Conservation (phyloP, 2,329 filamentous ascomycete species). For the Phoma sp. region DNA sequence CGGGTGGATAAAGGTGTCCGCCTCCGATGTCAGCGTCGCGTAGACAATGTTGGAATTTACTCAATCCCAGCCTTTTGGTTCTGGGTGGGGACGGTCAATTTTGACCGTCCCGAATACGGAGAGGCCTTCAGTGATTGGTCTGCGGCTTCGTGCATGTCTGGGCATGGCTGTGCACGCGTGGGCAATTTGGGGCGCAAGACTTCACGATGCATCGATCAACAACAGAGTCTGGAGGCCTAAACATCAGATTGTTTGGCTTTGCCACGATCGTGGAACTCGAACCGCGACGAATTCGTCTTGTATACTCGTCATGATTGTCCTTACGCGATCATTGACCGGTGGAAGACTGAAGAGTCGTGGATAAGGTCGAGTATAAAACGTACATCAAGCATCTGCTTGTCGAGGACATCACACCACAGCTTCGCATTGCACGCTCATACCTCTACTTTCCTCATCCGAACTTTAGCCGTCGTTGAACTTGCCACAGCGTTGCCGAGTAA, state of each 20-base stretch:
- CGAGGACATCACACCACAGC: conserved; percentile 2
- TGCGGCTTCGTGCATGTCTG: background rate
- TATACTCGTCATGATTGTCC: conserved; percentile 17
- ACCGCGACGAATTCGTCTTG: conserved; percentile 9
- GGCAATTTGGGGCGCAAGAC: conserved; percentile 1
- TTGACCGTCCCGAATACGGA: conserved; percentile 24
- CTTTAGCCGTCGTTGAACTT: background rate
- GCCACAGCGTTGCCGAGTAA: conserved; percentile 1
- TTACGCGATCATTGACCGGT: background rate
- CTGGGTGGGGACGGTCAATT: conserved; percentile 24
- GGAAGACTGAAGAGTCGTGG: background rate
- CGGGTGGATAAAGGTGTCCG: background rate
- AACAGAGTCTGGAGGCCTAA: conserved; percentile 8
- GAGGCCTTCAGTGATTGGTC: conserved; percentile 11
- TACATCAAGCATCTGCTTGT: background rate
- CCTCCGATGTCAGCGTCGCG: background rate
- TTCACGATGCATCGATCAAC: conserved; percentile 9
- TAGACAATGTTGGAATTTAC: background rate
- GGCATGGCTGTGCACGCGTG: conserved; percentile 16
- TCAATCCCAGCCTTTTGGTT: background rate
- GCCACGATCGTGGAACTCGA: conserved; percentile 3
- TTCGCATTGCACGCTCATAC: conserved; percentile 1
- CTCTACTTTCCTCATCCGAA: background rate
- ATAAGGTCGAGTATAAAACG: conserved; percentile 18
- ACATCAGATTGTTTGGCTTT: background rate